These are phyloP conservation scores for Globisporangium megalacanthum DNA, from an alignment of 352 stramenopile genomes.

Conservation along the genomic window DNA sequence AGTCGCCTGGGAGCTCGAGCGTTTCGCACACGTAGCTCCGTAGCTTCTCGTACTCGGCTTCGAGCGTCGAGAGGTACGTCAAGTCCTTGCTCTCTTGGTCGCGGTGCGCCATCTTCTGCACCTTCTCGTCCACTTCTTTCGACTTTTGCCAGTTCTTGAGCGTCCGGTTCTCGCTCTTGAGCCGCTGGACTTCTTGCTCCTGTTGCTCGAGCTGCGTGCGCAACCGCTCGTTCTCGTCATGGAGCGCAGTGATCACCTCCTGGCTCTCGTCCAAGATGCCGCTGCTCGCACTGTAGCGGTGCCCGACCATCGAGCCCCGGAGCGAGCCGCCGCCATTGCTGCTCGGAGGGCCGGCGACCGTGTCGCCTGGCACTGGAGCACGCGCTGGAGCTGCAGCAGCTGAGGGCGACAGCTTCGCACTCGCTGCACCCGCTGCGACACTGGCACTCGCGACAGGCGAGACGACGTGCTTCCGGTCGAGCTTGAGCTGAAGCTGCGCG, in stretches of 20 bases:
- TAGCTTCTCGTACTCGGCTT: slow-evolving; percentile 82
- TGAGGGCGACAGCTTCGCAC: slow-evolving; percentile 32
- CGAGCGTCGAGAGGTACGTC: slow-evolving; percentile 72
- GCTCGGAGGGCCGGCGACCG: background rate
- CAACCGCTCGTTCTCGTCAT: slow-evolving; percentile 78
- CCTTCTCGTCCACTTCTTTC: slow-evolving; percentile 83
- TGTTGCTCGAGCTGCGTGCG: slow-evolving; percentile 70
- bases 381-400: background rate
- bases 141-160: slow-evolving; percentile 83
- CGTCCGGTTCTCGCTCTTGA: slow-evolving; percentile 74
- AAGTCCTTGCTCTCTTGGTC: slow-evolving; percentile 84
- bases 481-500: slow-evolving; percentile 57
- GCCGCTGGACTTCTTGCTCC: slow-evolving; percentile 64
- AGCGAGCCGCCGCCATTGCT: slow-evolving; percentile 21
- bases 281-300: slow-evolving; percentile 58
- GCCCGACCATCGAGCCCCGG: slow-evolving; percentile 43
- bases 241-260: slow-evolving; percentile 81
- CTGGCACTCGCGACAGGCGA: slow-evolving; percentile 7
- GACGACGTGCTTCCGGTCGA: slow-evolving; percentile 52
- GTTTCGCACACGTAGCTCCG: slow-evolving; percentile 73
- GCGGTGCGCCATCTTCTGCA: slow-evolving; percentile 80
- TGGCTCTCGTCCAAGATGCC: slow-evolving; percentile 82
- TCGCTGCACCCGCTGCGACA: background rate
- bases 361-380: slow-evolving; percentile 13
- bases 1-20: slow-evolving; percentile 68